These are phyloP conservation scores for Pneumocystis wakefieldiae DNA, from an alignment of 1,139 yeast species.

Conservation along the genomic window DNA sequence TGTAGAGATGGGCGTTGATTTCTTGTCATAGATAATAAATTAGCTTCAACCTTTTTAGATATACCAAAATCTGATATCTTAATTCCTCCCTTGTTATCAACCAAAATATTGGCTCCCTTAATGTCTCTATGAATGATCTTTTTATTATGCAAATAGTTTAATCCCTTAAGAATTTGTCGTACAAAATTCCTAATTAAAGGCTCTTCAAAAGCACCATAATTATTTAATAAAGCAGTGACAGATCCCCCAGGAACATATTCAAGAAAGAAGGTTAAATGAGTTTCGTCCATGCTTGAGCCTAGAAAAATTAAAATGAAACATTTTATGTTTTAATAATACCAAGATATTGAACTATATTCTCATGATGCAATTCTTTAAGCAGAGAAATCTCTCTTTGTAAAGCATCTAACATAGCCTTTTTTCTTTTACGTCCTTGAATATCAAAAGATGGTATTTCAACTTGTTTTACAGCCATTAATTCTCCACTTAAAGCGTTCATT, in stretches of 20 bases:
- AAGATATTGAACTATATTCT: constrained; percentile 76
- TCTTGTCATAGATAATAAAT: constrained; percentile 17
- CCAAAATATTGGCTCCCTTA: constrained; percentile 81
- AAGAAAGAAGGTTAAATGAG: constrained; percentile 61
- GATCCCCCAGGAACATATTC: constrained; percentile 98
- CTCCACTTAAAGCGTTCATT: constrained; percentile 84
- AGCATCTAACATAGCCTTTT: constrained; percentile 64
- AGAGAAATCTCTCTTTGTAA: constrained; percentile 71
- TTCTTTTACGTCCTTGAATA: constrained; percentile 23
- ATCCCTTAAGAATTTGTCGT: constrained; percentile 68
- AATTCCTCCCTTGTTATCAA: constrained; percentile 80
- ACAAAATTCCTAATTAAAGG: constrained; percentile 72
- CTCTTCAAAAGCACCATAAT: constrained; percentile 86
- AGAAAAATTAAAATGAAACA: constrained; percentile 82
- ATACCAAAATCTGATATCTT: constrained; percentile 92
- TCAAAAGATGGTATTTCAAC: constrained; percentile 46
- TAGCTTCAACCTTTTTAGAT: constrained; percentile 51
- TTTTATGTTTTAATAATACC: constrained; percentile 63
- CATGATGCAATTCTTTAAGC: constrained; percentile 69
- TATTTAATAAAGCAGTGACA: constrained; percentile 67
- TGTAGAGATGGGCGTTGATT: constrained; percentile 70
- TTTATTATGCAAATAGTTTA: constrained; percentile 63
- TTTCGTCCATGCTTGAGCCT: constrained; percentile 59
- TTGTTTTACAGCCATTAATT: constrained; percentile 91
- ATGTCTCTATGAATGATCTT: constrained; percentile 83